phyloP scores from a whole-genome alignment of 2,329 filamentous ascomycete genomes.

The Cladosporium halotolerans region DNA sequence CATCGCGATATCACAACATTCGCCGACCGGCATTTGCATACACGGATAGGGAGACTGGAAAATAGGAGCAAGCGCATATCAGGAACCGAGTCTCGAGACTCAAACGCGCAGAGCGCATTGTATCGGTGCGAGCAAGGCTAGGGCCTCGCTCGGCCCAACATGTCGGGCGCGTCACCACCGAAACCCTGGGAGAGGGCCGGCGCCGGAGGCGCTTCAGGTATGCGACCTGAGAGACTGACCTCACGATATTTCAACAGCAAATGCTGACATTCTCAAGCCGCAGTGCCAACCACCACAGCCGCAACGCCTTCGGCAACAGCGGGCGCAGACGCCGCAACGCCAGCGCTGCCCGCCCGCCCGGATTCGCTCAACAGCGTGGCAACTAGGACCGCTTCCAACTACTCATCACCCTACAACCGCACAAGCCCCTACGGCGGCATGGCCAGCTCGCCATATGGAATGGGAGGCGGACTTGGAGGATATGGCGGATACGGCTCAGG shows the following conservation, averaged over 20 bases:
- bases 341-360: slow-evolving; percentile 74
- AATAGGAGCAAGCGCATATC: too few relatives aligned
- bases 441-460: slow-evolving; percentile 43
- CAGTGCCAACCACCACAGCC: slow-evolving; percentile 40
- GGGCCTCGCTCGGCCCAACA: not conserved
- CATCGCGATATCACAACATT: not conserved
- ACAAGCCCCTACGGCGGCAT: slow-evolving; percentile 38
- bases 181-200: slow-evolving; percentile 93
- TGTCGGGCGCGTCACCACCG: slow-evolving; percentile 60
- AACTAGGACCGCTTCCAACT: slow-evolving; percentile 81
- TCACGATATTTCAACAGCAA: slow-evolving; percentile 21
- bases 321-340: slow-evolving; percentile 41
- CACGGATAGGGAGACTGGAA: too few relatives aligned
- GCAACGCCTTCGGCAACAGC: slow-evolving; percentile 37
- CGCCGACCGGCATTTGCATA: too few relatives aligned
- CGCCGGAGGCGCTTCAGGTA: slow-evolving; percentile 39
- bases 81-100: too few relatives aligned
- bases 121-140: too few relatives aligned
- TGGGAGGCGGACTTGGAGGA: slow-evolving; percentile 41
- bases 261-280: slow-evolving; percentile 33
- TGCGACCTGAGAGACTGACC: not conserved
- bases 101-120: too few relatives aligned
- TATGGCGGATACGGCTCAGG: slow-evolving; percentile 27
- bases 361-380: slow-evolving; percentile 70
- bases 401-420: slow-evolving; percentile 48